Evolutionary conservation across 257 asterid species (phyloP), one percentile per base, ranked within the genome.

Genomic region (Gentiana straminea): DNA sequence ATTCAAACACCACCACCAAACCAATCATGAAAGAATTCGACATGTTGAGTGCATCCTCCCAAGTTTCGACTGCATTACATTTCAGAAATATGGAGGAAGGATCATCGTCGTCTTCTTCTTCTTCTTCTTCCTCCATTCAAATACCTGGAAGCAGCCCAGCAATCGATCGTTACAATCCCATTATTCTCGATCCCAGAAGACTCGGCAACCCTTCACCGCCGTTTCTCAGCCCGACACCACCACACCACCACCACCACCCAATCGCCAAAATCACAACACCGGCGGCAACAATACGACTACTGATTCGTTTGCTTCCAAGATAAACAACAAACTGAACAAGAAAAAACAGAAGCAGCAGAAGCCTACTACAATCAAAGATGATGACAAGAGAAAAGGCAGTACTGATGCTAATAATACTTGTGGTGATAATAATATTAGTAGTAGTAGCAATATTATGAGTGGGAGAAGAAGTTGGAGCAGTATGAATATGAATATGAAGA

Each of bases 391-490:
- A 33, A 59, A 57, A 53, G 13, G 50, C 62, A 60, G 35, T 7
- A 49, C 0, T 9, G 52, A 41, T 8, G 54, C 3, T 8, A 44
- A 47, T 8, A 12, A 7, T 24, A 24, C 24, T 24, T 39, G 44
- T 4, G 46, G 46, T 24, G 46, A 24, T 24, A 24, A 24, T 24
- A 24, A 24, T 24, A 24, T 24, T 24, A 24, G 24, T 24, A 10
- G 46, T 41, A 54, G 49, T 2, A 41, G 47, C 10, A 43, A 33
- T 15, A 33, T 33, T 38, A 44, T n/a, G 15, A 35, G 4, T 46
- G 73, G 75, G 11, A 41, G 46, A 53, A 76, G 65, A 58, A 73
- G 74, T 70, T 82, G 95, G 94, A 79, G 79, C 52, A 81, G 86
- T 32, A 75, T 75, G 1, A 75, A 61, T 49, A 75, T 84, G 0